These are phyloP conservation scores for Lichenothelia convexa DNA, from an alignment of 495 filamentous ascomycete genomes.

Conservation along the genomic window DNA sequence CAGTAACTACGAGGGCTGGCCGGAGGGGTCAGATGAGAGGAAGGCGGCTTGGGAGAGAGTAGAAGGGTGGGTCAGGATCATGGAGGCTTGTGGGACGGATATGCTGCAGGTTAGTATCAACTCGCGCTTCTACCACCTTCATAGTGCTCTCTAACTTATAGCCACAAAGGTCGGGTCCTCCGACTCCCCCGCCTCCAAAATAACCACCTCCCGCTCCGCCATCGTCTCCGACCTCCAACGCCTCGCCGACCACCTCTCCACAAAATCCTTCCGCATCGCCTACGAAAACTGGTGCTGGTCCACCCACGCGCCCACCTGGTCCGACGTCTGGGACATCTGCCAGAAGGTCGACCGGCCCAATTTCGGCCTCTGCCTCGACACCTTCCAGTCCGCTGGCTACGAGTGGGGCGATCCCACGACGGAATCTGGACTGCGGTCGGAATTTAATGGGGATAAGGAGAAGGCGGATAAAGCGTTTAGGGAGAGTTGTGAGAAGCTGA, in stretches of 20 bases:
- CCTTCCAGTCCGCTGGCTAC: slow-evolving; percentile 58
- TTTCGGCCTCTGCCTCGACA: slow-evolving; percentile 63
- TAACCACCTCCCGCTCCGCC: slow-evolving; percentile 26
- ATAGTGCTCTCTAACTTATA: background rate
- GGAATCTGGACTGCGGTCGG: slow-evolving; percentile 30
- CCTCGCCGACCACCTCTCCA: slow-evolving; percentile 43
- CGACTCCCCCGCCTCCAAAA: slow-evolving; percentile 33
- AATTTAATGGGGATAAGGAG: slow-evolving; percentile 5
- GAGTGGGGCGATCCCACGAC: slow-evolving; percentile 67
- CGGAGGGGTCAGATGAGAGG: slow-evolving; percentile 33
- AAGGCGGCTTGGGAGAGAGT: slow-evolving; percentile 49
- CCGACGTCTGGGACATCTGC: slow-evolving; percentile 48
- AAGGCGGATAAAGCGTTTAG: slow-evolving; percentile 33
- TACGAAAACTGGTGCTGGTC: slow-evolving; percentile 86
- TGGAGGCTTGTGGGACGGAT: slow-evolving; percentile 50
- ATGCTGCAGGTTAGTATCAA: slow-evolving; percentile 42
- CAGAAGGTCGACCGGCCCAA: slow-evolving; percentile 41
- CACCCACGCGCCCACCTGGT: slow-evolving; percentile 50
- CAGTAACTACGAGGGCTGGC: slow-evolving; percentile 66
- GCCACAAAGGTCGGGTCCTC: slow-evolving; percentile 43
- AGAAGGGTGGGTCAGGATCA: slow-evolving; percentile 51
- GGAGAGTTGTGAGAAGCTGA: slow-evolving; percentile 35
- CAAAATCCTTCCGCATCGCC: slow-evolving; percentile 38
- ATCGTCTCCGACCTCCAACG: slow-evolving; percentile 43
- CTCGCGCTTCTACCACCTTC: background rate